phyloP scores from a whole-genome alignment of 169 alveolate species.

The Babesia caballi region DNA sequence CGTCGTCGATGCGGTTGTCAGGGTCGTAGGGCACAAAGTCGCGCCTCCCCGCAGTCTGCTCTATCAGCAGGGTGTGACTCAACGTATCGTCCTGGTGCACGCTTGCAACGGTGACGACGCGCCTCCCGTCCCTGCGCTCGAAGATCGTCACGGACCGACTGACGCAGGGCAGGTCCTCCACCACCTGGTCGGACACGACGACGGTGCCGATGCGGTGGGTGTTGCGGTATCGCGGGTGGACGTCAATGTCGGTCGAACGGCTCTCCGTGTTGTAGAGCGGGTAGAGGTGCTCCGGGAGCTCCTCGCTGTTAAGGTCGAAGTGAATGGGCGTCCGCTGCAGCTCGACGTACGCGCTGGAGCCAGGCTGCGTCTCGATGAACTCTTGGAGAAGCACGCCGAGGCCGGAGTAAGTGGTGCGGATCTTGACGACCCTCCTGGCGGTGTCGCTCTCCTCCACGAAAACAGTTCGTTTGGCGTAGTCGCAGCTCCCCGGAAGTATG shows the following conservation, averaged over 20 bases:
- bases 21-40: slow-evolving; percentile 5
- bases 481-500: slow-evolving; percentile 21
- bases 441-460: not conserved
- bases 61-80: not conserved
- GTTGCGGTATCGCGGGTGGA: not conserved
- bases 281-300: slow-evolving; percentile 13
- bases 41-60: slow-evolving; percentile 2
- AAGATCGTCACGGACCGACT: slow-evolving; percentile 18
- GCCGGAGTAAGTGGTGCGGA: not conserved
- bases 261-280: slow-evolving; percentile 1
- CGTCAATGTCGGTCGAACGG: slow-evolving; percentile 2
- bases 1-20: not conserved
- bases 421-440: slow-evolving; percentile 11
- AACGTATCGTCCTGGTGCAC: not conserved
- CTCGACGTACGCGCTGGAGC: not conserved
- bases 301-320: slow-evolving; percentile 1
- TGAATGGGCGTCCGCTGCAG: slow-evolving; percentile 4
- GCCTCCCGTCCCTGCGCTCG: slow-evolving; percentile 37
- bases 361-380: slow-evolving; percentile 6
- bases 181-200: not conserved
- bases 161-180: not conserved
- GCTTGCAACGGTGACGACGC: slow-evolving; percentile 3
- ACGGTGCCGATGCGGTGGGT: slow-evolving; percentile 8
- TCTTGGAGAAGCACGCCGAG: not conserved
- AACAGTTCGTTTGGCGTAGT: slow-evolving; percentile 5